Conservation (phyloP, 78 protist species). For the Tieghemostelium lacteum region DNA sequence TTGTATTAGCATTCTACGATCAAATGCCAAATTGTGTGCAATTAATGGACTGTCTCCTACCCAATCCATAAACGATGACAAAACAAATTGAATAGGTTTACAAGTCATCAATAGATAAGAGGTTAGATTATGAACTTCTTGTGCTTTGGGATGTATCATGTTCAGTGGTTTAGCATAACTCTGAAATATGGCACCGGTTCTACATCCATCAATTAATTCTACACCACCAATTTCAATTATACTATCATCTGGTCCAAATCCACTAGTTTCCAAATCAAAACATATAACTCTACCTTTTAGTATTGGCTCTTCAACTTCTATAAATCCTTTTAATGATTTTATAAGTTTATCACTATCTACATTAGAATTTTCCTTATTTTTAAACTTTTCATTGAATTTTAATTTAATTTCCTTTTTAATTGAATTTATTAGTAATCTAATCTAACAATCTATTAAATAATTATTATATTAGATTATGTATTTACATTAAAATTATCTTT, state of each 20-base stretch:
- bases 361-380: neutral
- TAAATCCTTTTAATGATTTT: slow-evolving; percentile 19
- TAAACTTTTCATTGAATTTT: neutral
- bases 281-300: slow-evolving; percentile 74
- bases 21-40: slow-evolving; percentile 79
- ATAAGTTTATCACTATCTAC: slow-evolving; percentile 11
- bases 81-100: slow-evolving; percentile 49
- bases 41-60: slow-evolving; percentile 58
- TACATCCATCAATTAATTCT: slow-evolving; percentile 78
- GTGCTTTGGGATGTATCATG: slow-evolving; percentile 60
- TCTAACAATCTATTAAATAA: neutral
- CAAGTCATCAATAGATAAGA: neutral
- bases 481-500: neutral
- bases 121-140: slow-evolving; percentile 38
- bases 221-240: slow-evolving; percentile 81
- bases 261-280: slow-evolving; percentile 83
- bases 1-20: slow-evolving; percentile 60
- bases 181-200: slow-evolving; percentile 74
- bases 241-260: slow-evolving; percentile 50
- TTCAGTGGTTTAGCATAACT: slow-evolving; percentile 58
- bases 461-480: neutral
- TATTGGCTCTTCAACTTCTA: slow-evolving; percentile 54
- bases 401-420: slow-evolving; percentile 2
- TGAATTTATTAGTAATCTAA: neutral
- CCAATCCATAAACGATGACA: slow-evolving; percentile 61